Evolutionary conservation across 1,139 yeast species (phyloP).

Genomic region (Candida sp.): DNA sequence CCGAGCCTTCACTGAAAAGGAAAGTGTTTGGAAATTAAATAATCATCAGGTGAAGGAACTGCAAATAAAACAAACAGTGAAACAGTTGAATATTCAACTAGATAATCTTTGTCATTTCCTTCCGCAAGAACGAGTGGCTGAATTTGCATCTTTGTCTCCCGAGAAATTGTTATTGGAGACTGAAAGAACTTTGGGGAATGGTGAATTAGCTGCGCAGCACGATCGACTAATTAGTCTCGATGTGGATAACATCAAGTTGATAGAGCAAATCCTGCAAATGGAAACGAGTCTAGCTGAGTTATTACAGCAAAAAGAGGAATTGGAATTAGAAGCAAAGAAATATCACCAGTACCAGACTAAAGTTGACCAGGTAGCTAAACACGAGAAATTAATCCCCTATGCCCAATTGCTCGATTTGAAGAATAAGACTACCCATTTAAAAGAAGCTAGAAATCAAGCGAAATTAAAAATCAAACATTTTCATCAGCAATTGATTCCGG

Average conservation of each 20-base stretch:
- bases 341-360: slow-evolving; percentile 38
- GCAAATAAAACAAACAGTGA: slow-evolving; percentile 44
- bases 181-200: slow-evolving; percentile 74
- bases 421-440: slow-evolving; percentile 35
- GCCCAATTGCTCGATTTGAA: slow-evolving; percentile 57
- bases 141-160: slow-evolving; percentile 81
- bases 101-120: slow-evolving; percentile 92
- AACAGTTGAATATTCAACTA: slow-evolving; percentile 68
- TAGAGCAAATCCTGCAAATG: slow-evolving; percentile 23
- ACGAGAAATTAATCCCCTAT: slow-evolving; percentile 56
- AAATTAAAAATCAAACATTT: slow-evolving; percentile 30
- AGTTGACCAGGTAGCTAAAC: slow-evolving; percentile 42
- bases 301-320: slow-evolving; percentile 23
- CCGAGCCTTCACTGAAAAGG: slow-evolving; percentile 35
- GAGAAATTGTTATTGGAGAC: slow-evolving; percentile 74
- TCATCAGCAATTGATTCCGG: slow-evolving; percentile 12
- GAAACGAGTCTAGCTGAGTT: slow-evolving; percentile 27
- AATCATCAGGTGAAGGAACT: slow-evolving; percentile 38
- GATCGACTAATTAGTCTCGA: slow-evolving; percentile 55
- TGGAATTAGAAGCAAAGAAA: slow-evolving; percentile 38
- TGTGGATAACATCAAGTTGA: slow-evolving; percentile 24
- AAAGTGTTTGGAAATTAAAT: slow-evolving; percentile 63
- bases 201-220: slow-evolving; percentile 56
- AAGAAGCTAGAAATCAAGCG: slow-evolving; percentile 39
- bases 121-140: slow-evolving; percentile 95